Evolutionary conservation across 2,329 filamentous ascomycete genomes (phyloP).

Genomic region (Aspergillus sp.): DNA sequence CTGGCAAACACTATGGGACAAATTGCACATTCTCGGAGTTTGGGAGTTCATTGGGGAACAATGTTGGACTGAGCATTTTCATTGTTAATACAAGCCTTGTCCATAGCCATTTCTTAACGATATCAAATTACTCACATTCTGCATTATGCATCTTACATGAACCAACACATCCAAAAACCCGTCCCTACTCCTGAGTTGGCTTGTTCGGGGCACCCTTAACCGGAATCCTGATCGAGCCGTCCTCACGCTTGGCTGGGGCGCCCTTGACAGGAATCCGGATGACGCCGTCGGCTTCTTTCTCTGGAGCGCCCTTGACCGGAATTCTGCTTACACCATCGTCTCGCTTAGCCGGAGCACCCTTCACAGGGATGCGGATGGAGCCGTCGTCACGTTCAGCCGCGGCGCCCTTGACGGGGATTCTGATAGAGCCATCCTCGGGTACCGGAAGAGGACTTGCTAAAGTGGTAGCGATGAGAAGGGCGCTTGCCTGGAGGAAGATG

Average conservation of each 20-base stretch:
- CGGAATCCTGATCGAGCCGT: neutral
- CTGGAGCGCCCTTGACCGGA: neutral
- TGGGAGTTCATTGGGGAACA: too few species aligned
- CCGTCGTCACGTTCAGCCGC: neutral
- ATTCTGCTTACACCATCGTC: neutral
- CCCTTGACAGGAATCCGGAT: neutral
- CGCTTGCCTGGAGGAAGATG: neutral
- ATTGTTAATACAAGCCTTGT: too few species aligned
- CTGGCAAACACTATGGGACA: too few species aligned
- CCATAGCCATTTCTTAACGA: too few species aligned
- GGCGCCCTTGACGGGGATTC: too few species aligned
- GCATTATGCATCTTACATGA: too few species aligned
- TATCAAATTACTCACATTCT: neutral
- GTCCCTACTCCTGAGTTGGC: neutral
- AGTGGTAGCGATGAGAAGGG: neutral
- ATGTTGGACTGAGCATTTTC: too few species aligned
- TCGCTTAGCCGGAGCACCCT: neutral
- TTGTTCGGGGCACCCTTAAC: neutral
- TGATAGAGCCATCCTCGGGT: neutral
- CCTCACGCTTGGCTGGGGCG: neutral
- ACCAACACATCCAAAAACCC: too few species aligned
- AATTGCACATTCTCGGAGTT: too few species aligned
- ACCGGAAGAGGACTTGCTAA: neutral
- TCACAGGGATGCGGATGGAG: neutral
- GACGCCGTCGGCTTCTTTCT: neutral